These are phyloP conservation scores for Geotrichum fermentans DNA, from an alignment of 1,139 yeast genomes.

Conservation along the genomic window DNA sequence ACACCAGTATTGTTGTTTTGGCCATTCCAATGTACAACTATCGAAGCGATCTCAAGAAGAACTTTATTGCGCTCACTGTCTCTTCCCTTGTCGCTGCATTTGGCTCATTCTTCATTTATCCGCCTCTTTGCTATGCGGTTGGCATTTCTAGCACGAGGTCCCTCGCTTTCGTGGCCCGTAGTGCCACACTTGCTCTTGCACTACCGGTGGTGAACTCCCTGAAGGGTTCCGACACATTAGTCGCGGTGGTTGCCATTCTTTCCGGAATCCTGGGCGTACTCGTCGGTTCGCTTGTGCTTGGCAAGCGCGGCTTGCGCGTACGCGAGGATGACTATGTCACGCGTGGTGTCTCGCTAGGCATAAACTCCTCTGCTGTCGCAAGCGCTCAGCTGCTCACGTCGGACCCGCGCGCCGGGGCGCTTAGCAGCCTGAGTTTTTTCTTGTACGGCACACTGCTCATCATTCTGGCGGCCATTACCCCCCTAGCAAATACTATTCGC, in stretches of 20 bases:
- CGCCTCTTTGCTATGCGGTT: conserved; percentile 58
- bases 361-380: conserved; percentile 77
- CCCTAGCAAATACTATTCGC: conserved; percentile 41
- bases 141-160: conserved; percentile 59
- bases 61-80: conserved; percentile 54
- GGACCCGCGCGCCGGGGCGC: conserved; percentile 78
- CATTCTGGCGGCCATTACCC: conserved; percentile 56
- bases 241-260: conserved; percentile 75
- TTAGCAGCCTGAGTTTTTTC: conserved; percentile 66
- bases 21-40: conserved; percentile 76
- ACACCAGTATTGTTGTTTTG: conserved; percentile 67
- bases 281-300: conserved; percentile 53
- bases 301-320: conserved; percentile 43
- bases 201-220: conserved; percentile 63
- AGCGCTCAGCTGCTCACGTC: conserved; percentile 65
- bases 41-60: conserved; percentile 56
- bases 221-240: conserved; percentile 64
- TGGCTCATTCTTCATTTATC: conserved; percentile 62
- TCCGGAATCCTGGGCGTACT: conserved; percentile 75
- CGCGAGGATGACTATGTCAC: conserved; percentile 65
- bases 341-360: conserved; percentile 69
- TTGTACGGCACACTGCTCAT: conserved; percentile 71
- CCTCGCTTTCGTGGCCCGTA: conserved; percentile 72
- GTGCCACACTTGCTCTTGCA: conserved; percentile 77
- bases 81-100: conserved; percentile 56